Conservation (phyloP, 345 rosid species). For the Orychophragmus violaceus region DNA sequence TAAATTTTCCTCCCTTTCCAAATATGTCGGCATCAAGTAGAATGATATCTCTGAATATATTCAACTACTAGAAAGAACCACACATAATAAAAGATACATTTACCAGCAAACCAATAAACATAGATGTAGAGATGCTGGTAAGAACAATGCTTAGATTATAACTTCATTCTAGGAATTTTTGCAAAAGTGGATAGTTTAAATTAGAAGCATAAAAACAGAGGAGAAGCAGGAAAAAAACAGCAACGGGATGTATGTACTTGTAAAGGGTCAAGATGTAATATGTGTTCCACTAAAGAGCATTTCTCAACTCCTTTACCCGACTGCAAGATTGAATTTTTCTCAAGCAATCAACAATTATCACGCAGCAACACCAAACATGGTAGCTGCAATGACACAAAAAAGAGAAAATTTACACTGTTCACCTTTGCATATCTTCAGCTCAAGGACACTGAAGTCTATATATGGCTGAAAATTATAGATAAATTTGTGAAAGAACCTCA, state of each 20-base stretch:
- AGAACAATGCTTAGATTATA: neutral
- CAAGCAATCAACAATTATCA: conserved; percentile 52
- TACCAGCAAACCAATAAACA: too few relatives aligned
- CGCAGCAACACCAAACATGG: conserved; percentile 72
- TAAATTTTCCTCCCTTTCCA: conserved; percentile 92
- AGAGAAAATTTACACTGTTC: neutral
- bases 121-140: neutral
- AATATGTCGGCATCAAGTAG: conserved; percentile 81
- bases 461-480: neutral
- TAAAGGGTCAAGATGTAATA: conserved; percentile 80
- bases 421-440: too few relatives aligned
- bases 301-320: conserved; percentile 51
- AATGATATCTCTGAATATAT: conserved; percentile 78
- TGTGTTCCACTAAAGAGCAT: conserved; percentile 65
- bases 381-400: conserved; percentile 41
- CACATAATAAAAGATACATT: too few relatives aligned
- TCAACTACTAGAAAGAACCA: conserved; percentile 48
- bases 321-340: conserved; percentile 83
- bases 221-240: neutral
- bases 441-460: neutral
- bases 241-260: conserved; percentile 47
- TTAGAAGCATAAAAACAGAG: neutral
- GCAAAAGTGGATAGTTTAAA: neutral
- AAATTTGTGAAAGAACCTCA: conserved; percentile 41
- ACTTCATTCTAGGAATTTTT: neutral